Conservation (phyloP, 805 yeast genomes). For the Scheffersomyces lignosus region DNA sequence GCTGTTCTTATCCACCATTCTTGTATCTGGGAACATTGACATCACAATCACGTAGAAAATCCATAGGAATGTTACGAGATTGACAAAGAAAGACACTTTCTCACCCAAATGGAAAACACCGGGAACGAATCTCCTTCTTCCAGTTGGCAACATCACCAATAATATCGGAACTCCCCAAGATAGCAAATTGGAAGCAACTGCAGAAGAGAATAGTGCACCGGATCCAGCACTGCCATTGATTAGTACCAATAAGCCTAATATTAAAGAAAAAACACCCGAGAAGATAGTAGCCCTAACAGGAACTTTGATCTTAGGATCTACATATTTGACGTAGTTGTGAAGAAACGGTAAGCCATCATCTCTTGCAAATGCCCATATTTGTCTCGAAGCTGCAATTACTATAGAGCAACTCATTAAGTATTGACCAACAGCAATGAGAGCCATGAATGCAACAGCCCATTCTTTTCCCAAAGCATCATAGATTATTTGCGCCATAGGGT, state of each 20-base stretch:
- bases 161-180: slow-evolving; percentile 65
- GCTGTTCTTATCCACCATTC: slow-evolving; percentile 38
- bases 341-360: slow-evolving; percentile 74
- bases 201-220: slow-evolving; percentile 64
- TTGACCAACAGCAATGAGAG: slow-evolving; percentile 58
- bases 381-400: slow-evolving; percentile 65
- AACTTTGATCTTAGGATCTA: slow-evolving; percentile 53
- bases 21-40: slow-evolving; percentile 60
- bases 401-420: slow-evolving; percentile 66
- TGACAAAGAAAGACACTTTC: slow-evolving; percentile 42
- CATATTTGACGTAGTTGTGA: slow-evolving; percentile 50
- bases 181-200: slow-evolving; percentile 60
- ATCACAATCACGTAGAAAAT: slow-evolving; percentile 53
- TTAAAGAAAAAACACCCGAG: slow-evolving; percentile 46
- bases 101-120: slow-evolving; percentile 69
- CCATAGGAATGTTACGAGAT: slow-evolving; percentile 50
- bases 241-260: slow-evolving; percentile 58
- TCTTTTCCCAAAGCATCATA: slow-evolving; percentile 60
- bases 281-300: slow-evolving; percentile 66
- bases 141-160: slow-evolving; percentile 47
- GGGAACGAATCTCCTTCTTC: slow-evolving; percentile 53
- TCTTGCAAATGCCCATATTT: slow-evolving; percentile 74
- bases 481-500: slow-evolving; percentile 65
- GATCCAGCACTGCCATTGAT: slow-evolving; percentile 59
- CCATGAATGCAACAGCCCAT: slow-evolving; percentile 66